These are phyloP conservation scores for Leccinum obscurum DNA, from an alignment of 768 basidiomycete genomes.

Conservation along the genomic window DNA sequence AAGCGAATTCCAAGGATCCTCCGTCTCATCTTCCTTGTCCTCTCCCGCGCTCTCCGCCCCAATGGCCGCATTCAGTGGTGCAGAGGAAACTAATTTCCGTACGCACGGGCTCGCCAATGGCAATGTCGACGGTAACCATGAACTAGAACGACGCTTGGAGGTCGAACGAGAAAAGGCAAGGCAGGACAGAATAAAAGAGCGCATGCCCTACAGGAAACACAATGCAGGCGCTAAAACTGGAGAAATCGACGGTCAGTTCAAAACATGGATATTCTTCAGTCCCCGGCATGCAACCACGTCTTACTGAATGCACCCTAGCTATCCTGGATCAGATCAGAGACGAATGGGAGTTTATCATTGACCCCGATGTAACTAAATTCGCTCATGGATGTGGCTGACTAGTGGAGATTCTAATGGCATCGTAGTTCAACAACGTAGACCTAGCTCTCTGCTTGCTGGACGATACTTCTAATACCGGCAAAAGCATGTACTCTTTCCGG, in stretches of 20 bases:
- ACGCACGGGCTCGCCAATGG: constrained; percentile 54
- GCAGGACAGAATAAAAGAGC: constrained; percentile 69
- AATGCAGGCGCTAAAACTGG: constrained; percentile 63
- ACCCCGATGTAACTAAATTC: constrained; percentile 63
- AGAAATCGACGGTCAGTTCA: constrained; percentile 80
- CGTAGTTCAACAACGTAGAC: constrained; percentile 90
- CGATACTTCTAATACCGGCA: constrained; percentile 62
- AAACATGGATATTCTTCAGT: neutral
- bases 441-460: constrained; percentile 89
- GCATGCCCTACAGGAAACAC: constrained; percentile 55
- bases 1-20: constrained; percentile 18
- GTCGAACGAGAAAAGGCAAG: constrained; percentile 62
- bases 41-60: constrained; percentile 54
- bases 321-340: constrained; percentile 83
- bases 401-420: constrained; percentile 11
- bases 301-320: constrained; percentile 43
- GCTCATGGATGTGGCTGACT: neutral
- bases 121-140: constrained; percentile 54
- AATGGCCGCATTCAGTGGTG: constrained; percentile 70
- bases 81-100: constrained; percentile 46
- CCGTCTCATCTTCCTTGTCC: constrained; percentile 34
- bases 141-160: constrained; percentile 59
- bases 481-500: constrained; percentile 76
- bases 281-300: neutral
- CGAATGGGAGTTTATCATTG: constrained; percentile 87